These are phyloP conservation scores for Hansenula sp. DNA, from an alignment of 1,139 yeast species.

Conservation along the genomic window DNA sequence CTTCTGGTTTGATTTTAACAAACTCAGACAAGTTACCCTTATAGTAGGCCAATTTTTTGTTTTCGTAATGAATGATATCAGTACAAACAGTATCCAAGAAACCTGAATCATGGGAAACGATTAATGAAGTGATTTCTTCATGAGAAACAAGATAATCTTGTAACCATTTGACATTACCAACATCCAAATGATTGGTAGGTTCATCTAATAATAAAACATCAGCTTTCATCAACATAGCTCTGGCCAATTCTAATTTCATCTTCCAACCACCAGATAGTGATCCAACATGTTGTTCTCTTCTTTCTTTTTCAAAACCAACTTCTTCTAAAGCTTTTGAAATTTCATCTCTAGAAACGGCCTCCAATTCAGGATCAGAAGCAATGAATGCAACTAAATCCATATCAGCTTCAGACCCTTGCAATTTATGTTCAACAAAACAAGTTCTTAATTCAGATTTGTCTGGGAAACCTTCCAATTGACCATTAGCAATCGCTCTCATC, in stretches of 20 bases:
- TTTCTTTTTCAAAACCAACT: slow-evolving; percentile 90
- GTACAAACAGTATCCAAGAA: slow-evolving; percentile 95
- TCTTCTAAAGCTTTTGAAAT: slow-evolving; percentile 71
- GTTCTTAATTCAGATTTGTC: slow-evolving; percentile 83
- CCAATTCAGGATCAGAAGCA: slow-evolving; percentile 84
- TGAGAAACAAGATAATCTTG: slow-evolving; percentile 80
- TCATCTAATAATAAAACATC: slow-evolving; percentile 93
- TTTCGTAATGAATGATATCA: slow-evolving; percentile 94
- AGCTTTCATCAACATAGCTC: slow-evolving; percentile 98
- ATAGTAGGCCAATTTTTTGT: slow-evolving; percentile 90
- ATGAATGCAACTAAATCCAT: slow-evolving; percentile 85
- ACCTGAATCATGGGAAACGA: slow-evolving; percentile 97
- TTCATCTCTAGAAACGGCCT: slow-evolving; percentile 57
- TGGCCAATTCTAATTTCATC: slow-evolving; percentile 96
- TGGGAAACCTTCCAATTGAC: slow-evolving; percentile 98
- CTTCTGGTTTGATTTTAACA: slow-evolving; percentile 91
- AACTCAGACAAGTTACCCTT: slow-evolving; percentile 94
- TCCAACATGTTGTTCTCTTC: slow-evolving; percentile 87
- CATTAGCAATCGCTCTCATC: slow-evolving; percentile 96
- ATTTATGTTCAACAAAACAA: slow-evolving; percentile 94
- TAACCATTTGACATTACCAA: slow-evolving; percentile 88
- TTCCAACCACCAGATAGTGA: slow-evolving; percentile 99
- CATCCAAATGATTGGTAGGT: slow-evolving; percentile 99
- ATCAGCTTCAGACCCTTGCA: slow-evolving; percentile 94
- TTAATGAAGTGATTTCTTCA: slow-evolving; percentile 85